Percentiles rank a stretch among this genome's conserved stretches.
Conservation (phyloP, 2,329 filamentous ascomycete genomes). For the Aureobasidium sp. region DNA sequence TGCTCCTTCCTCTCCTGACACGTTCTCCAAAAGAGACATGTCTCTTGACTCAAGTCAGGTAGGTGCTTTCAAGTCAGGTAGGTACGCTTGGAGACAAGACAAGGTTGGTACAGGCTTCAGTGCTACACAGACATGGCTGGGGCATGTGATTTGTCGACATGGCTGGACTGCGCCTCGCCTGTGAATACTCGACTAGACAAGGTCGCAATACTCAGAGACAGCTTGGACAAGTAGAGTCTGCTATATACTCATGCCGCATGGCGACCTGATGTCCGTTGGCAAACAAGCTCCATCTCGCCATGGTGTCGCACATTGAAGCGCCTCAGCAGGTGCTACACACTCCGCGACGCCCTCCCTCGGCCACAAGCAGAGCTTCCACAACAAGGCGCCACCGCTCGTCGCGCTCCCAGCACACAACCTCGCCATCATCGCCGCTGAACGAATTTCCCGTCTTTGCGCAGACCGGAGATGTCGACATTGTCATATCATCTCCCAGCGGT, state of each 20-base stretch:
- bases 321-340: constrained; percentile 23
- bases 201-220: not conserved
- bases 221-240: not conserved
- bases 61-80: not conserved
- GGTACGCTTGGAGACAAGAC: not conserved
- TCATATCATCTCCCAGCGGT: constrained; percentile 54
- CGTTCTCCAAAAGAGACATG: not conserved
- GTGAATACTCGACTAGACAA: not conserved
- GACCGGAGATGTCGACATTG: constrained; percentile 86
- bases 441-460: constrained; percentile 88
- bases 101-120: not conserved
- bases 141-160: constrained; percentile 3
- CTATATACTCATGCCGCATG: not conserved
- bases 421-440: constrained; percentile 51
- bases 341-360: constrained; percentile 50
- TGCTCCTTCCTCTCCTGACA: not conserved
- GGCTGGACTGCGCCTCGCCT: constrained; percentile 3
- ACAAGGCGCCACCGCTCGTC: constrained; percentile 63
- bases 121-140: constrained; percentile 6
- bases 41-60: not conserved
- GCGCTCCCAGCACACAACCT: constrained; percentile 65
- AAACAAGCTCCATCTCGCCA: constrained; percentile 22
- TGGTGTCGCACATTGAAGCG: constrained; percentile 55
- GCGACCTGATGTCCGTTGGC: not conserved
- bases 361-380: constrained; percentile 52